Conservation (phyloP, 1,139 yeast genomes). For the Yamadazyma diospyri region DNA sequence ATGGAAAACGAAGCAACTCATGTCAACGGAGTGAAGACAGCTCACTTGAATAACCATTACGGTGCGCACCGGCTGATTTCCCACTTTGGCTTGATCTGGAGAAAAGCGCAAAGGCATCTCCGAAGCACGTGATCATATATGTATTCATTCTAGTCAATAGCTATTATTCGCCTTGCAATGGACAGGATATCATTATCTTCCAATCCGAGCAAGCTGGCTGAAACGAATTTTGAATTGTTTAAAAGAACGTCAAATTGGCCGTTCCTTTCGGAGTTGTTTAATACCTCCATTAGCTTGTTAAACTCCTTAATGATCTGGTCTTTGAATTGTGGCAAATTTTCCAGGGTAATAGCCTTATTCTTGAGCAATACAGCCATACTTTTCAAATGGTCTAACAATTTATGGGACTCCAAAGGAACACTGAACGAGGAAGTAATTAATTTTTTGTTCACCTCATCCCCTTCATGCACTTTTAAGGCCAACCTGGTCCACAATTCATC, state of each 20-base stretch:
- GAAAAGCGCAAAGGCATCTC: no score
- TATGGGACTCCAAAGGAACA: conserved; percentile 11
- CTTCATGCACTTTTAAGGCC: conserved; percentile 5
- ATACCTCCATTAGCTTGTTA: conserved; percentile 9
- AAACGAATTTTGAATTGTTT: conserved; percentile 35
- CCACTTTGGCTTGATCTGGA: no score
- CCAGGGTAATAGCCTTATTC: not conserved
- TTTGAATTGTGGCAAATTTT: not conserved
- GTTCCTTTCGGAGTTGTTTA: conserved; percentile 8
- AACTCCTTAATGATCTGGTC: conserved; percentile 6
- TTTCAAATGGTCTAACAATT: conserved; percentile 12
- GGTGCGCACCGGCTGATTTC: no score
- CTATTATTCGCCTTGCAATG: not conserved
- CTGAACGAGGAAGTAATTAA: conserved; percentile 11
- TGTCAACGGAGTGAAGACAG: no score
- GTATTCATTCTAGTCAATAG: no score
- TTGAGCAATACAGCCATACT: conserved; percentile 12
- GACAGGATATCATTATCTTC: conserved; percentile 5
- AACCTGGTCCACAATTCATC: conserved; percentile 11
- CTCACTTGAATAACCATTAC: no score
- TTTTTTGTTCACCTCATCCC: conserved; percentile 6
- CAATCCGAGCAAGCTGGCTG: conserved; percentile 20
- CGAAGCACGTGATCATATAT: no score
- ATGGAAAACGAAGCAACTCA: no score
- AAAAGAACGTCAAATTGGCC: conserved; percentile 18